phyloP scores from a whole-genome alignment of 352 stramenopile species.

The Phytophthora pluvialis region DNA sequence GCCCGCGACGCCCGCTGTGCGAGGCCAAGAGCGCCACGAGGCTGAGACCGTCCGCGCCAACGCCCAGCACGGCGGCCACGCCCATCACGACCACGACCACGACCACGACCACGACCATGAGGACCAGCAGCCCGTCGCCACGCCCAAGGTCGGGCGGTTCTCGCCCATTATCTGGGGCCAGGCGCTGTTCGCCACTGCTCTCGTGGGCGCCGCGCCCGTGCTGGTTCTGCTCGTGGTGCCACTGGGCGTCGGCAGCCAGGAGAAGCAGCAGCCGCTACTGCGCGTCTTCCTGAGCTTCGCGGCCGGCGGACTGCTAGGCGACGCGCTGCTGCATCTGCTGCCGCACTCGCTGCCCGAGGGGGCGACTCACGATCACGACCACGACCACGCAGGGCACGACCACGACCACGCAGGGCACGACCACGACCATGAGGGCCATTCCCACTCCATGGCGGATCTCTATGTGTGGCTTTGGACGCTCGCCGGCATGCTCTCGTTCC shows the following conservation, averaged over 20 bases:
- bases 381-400: no score
- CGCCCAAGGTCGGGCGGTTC: constrained; percentile 41
- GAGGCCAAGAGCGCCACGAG: constrained; percentile 15
- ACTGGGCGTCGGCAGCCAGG: constrained; percentile 56
- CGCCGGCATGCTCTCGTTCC: constrained; percentile 74
- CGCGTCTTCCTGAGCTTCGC: constrained; percentile 91
- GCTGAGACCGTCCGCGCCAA: background rate
- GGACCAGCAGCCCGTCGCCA: constrained; percentile 24
- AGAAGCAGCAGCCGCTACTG: constrained; percentile 73
- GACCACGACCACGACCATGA: constrained; percentile 27
- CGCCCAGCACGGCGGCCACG: constrained; percentile 31
- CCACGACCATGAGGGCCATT: constrained; percentile 60
- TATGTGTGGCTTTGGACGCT: constrained; percentile 81
- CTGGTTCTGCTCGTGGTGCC: constrained; percentile 75
- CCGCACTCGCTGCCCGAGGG: constrained; percentile 80
- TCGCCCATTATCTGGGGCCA: constrained; percentile 59
- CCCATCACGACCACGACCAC: constrained; percentile 34
- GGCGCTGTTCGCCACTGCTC: constrained; percentile 70
- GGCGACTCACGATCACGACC: no score
- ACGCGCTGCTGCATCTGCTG: constrained; percentile 91
- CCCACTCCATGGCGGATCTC: constrained; percentile 68
- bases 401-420: constrained; percentile 35
- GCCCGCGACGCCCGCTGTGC: constrained; percentile 11
- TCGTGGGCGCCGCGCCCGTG: constrained; percentile 76
- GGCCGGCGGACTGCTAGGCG: constrained; percentile 86